Conservation (phyloP, 139 green algal genomes). For the Volvox africanus region DNA sequence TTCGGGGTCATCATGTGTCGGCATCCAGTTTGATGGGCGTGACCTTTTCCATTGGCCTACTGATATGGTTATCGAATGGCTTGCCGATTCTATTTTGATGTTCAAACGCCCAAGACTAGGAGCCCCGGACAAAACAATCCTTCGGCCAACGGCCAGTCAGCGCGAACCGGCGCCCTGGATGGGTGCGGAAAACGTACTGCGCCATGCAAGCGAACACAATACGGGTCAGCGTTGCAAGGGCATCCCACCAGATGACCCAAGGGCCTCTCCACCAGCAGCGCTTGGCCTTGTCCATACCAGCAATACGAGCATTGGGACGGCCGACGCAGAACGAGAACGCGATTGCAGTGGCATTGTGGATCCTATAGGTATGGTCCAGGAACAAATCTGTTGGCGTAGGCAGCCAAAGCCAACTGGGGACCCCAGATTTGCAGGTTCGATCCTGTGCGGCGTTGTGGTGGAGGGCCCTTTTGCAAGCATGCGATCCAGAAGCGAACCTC, state of each 20-base stretch:
- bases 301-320: neutral
- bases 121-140: neutral
- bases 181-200: neutral
- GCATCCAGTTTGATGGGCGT: slow-evolving; percentile 2
- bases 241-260: neutral
- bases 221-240: neutral
- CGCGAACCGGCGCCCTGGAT: neutral
- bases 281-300: neutral
- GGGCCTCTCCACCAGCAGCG: neutral
- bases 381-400: too few relatives aligned
- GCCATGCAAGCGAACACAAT: neutral
- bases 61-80: neutral
- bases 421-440: too few relatives aligned
- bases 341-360: too few relatives aligned
- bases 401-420: too few relatives aligned
- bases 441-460: too few relatives aligned
- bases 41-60: slow-evolving; percentile 13
- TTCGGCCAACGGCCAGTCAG: neutral
- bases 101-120: neutral
- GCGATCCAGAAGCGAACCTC: too few relatives aligned
- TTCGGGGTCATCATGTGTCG: neutral
- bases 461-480: too few relatives aligned
- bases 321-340: too few relatives aligned
- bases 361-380: too few relatives aligned
- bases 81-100: too few relatives aligned